Conservation (phyloP, 2,329 filamentous ascomycete species). For the Rutstroemia sp. region DNA sequence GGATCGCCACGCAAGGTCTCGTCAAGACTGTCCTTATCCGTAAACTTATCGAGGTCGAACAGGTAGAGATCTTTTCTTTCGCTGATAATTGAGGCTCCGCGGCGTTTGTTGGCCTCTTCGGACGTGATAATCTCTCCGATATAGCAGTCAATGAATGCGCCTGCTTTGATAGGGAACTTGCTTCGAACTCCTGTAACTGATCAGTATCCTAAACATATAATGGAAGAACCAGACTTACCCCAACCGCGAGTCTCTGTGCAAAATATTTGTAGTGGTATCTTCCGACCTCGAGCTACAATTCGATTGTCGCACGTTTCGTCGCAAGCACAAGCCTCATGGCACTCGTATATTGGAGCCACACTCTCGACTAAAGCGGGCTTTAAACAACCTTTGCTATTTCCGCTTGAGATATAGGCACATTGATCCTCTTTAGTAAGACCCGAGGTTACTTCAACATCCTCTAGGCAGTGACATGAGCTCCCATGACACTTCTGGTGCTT, state of each 20-base stretch:
- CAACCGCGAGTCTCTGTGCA: slow-evolving; percentile 67
- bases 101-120: slow-evolving; percentile 57
- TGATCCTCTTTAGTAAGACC: slow-evolving; percentile 10
- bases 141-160: slow-evolving; percentile 76
- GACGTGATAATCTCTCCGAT: slow-evolving; percentile 64
- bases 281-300: slow-evolving; percentile 67
- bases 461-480: slow-evolving; percentile 58
- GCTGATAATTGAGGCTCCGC: slow-evolving; percentile 45
- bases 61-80: slow-evolving; percentile 70
- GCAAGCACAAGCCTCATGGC: slow-evolving; percentile 65
- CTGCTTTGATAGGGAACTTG: slow-evolving; percentile 54
- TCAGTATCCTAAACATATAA: slow-evolving; percentile 6
- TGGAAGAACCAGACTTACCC: slow-evolving; percentile 42
- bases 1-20: slow-evolving; percentile 47
- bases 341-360: slow-evolving; percentile 68
- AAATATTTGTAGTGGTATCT: slow-evolving; percentile 69
- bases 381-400: slow-evolving; percentile 44
- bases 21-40: slow-evolving; percentile 47
- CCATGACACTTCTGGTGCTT: slow-evolving; percentile 56
- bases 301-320: slow-evolving; percentile 60
- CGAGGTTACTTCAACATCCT: slow-evolving; percentile 45
- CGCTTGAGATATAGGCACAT: slow-evolving; percentile 46
- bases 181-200: slow-evolving; percentile 50
- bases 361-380: slow-evolving; percentile 45
- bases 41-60: slow-evolving; percentile 77